Evolutionary conservation across 2,329 filamentous ascomycete genomes (phyloP).

Genomic region (Fusarium redolens): DNA sequence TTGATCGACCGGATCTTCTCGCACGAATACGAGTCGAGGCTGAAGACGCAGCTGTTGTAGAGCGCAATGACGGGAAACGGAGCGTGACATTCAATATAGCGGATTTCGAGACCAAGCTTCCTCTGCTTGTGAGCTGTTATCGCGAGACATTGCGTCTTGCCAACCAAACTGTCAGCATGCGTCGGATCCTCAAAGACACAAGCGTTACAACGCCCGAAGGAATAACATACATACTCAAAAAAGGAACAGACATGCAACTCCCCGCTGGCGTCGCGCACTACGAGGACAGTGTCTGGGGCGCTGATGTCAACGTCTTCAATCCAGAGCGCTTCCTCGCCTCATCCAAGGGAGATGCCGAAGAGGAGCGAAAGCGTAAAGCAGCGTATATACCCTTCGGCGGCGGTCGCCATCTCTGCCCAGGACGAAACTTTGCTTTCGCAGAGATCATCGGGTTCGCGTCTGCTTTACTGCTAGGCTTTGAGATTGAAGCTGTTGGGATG

Average conservation of each 20-base stretch:
- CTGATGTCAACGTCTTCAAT: slow-evolving; percentile 35
- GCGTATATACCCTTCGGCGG: slow-evolving; percentile 50
- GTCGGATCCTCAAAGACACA: slow-evolving; percentile 57
- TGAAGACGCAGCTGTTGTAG: not conserved
- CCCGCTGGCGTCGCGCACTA: slow-evolving; percentile 42
- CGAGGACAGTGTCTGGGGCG: slow-evolving; percentile 40
- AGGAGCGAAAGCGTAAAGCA: slow-evolving; percentile 33
- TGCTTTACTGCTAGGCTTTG: slow-evolving; percentile 47
- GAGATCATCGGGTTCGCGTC: slow-evolving; percentile 49
- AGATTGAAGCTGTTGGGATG: slow-evolving; percentile 40
- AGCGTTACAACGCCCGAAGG: slow-evolving; percentile 45
- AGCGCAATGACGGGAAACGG: not conserved
- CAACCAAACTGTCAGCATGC: slow-evolving; percentile 52
- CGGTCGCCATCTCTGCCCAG: slow-evolving; percentile 49
- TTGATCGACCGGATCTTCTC: slow-evolving; percentile 43
- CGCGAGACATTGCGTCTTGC: slow-evolving; percentile 58
- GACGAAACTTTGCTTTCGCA: slow-evolving; percentile 49
- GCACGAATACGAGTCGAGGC: slow-evolving; percentile 35
- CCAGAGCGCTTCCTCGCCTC: slow-evolving; percentile 40
- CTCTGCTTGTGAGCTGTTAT: slow-evolving; percentile 57
- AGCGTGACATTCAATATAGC: slow-evolving; percentile 50
- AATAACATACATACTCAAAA: slow-evolving; percentile 46
- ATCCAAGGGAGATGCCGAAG: not conserved
- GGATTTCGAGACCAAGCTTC: slow-evolving; percentile 52
- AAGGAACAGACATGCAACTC: slow-evolving; percentile 46